Base-by-base conservation (phyloP, 768 basidiomycete species). In the Termitomyces sp. region DNA sequence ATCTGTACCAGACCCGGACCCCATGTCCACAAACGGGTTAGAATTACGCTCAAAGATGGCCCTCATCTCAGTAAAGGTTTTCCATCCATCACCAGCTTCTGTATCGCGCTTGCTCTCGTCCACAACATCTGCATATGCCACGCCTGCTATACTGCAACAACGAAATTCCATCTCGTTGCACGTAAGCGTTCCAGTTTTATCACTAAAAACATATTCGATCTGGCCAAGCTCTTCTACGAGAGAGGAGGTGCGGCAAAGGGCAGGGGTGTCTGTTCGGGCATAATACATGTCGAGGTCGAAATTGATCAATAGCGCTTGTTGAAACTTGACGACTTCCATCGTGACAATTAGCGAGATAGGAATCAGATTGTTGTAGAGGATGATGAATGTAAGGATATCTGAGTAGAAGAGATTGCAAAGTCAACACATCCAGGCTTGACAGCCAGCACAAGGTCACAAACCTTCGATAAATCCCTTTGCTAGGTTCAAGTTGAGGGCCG, bases 271-370 rank as follows among this genome's bases (percentile, higher is more conserved):
- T 0, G 96, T 97, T 58, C 77, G 85, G 11, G 88, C 85, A 70
- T 98, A 89, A 73, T 99, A 99, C 96, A 99, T 98, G 74, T 99
- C 97, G 52, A 96, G 83, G 72, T 96, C 97, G 26, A 84, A 94
- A 71, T 98, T 99, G 79, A 99, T 99, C 53, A 98, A 81, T 36
- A 92, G 89, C 1, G 97, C 95, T 74, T 98, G 97, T 70, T 97
- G 94, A 67, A 89, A 98, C 71, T 98, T 98, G 75, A 99, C 97
- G 35, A 98, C 90, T 76, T 99, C 97, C 90, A 98, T 98, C 3
- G 97, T 98, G 64, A 99, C 97, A 65, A 98, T 96, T 64, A 99
- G 86, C 56, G 96, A 98, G 66, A 99, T 99, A 3, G 96, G 96
- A 60, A 99, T 98, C 64, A 99, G 81, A 75, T 98, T 99, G 77